Conservation (phyloP, 495 filamentous ascomycete genomes). For the Aspergillus diversus region DNA sequence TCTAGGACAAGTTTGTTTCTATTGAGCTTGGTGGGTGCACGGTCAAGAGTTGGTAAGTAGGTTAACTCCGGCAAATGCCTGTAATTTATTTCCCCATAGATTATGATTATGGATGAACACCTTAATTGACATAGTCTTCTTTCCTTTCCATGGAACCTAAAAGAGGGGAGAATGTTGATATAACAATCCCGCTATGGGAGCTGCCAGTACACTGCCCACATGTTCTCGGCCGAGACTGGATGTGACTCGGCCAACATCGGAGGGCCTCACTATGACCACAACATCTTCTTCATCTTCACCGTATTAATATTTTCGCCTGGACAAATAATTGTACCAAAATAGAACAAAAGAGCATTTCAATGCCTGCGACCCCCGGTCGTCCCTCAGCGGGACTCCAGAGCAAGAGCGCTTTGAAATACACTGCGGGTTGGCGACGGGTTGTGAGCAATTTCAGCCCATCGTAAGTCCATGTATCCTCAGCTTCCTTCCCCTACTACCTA, state of each 20-base stretch:
- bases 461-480: constrained; percentile 26
- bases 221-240: constrained; percentile 4
- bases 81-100: too few species aligned
- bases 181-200: too few species aligned
- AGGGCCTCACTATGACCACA: background rate
- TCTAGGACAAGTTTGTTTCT: constrained; percentile 74
- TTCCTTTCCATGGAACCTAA: too few species aligned
- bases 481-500: background rate
- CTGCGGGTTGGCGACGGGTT: constrained; percentile 45
- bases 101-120: too few species aligned
- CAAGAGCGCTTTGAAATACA: constrained; percentile 10
- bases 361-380: background rate
- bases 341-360: background rate
- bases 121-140: too few species aligned
- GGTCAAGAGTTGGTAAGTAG: too few species aligned
- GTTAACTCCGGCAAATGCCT: too few species aligned
- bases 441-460: constrained; percentile 54
- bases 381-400: background rate
- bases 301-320: background rate
- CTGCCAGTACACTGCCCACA: background rate
- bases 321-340: background rate
- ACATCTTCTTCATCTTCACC: background rate
- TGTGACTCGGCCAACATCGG: background rate
- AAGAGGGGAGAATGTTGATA: too few species aligned
- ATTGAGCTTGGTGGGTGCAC: constrained; percentile 58